Percentiles rank a stretch among this genome's conserved stretches.
Conservation (phyloP, 257 asterid species). For the Jacaranda mimosifolia region DNA sequence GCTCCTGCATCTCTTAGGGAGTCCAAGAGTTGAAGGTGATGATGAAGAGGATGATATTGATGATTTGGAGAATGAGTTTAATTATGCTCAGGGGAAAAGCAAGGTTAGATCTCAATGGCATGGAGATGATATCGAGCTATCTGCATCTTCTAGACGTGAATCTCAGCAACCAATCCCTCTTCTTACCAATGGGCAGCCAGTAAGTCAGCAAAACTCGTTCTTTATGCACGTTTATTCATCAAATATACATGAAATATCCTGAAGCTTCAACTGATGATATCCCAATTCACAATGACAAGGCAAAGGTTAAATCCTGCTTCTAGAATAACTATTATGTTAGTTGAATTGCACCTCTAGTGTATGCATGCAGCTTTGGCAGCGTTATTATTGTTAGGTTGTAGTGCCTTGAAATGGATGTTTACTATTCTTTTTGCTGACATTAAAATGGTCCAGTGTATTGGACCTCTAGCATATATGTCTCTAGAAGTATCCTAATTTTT, state of each 20-base stretch:
- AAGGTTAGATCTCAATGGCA: constrained; percentile 72
- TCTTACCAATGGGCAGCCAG: constrained; percentile 72
- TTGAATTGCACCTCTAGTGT: not conserved
- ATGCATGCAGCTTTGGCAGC: not conserved
- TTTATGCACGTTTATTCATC: not conserved
- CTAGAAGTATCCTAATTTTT: no score
- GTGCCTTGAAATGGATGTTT: no score
- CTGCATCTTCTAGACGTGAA: constrained; percentile 76
- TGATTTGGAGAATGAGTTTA: constrained; percentile 79
- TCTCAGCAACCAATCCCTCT: constrained; percentile 77
- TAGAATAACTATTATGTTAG: not conserved
- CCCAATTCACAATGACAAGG: not conserved
- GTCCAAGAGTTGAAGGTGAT: constrained; percentile 84
- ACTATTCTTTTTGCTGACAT: no score
- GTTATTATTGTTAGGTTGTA: no score
- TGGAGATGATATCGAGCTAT: constrained; percentile 70
- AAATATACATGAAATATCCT: not conserved
- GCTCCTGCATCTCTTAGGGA: constrained; percentile 50
- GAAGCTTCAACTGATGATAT: constrained; percentile 1
- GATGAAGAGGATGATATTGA: constrained; percentile 77
- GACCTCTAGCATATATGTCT: no score
- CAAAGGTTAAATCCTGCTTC: no score
- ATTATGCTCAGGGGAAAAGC: constrained; percentile 62
- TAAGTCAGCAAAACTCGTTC: constrained; percentile 36
- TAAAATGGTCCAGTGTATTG: no score